A percentile compares a stretch with the other conserved stretches of the same genome.
Evolutionary conservation across 805 yeast species (phyloP).

Genomic region (Jamesozyma piceae): DNA sequence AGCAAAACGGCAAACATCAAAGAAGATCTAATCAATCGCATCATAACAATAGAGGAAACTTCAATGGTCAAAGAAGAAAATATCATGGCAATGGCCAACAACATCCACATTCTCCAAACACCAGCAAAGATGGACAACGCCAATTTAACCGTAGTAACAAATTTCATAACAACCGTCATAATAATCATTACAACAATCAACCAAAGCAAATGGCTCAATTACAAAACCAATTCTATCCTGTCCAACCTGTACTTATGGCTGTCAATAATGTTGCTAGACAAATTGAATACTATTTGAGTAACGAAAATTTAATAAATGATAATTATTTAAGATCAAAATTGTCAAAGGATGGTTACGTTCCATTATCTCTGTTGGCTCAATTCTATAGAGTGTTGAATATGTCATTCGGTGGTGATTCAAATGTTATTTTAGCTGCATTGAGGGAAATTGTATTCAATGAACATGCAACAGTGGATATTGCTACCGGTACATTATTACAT

Average conservation of each 20-base stretch:
- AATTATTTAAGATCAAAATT: constrained; percentile 71
- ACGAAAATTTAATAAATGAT: constrained; percentile 82
- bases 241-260: constrained; percentile 22
- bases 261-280: constrained; percentile 39
- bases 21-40: constrained; percentile 1
- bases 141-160: constrained; percentile 6
- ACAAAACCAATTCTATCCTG: constrained; percentile 12
- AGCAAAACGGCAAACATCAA: constrained; percentile 1
- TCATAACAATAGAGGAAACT: background rate
- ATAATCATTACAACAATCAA: constrained; percentile 7
- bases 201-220: constrained; percentile 20
- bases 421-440: constrained; percentile 24
- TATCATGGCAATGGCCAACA: constrained; percentile 11
- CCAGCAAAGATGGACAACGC: constrained; percentile 3
- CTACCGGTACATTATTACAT: constrained; percentile 11
- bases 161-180: constrained; percentile 5
- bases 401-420: constrained; percentile 36
- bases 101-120: constrained; percentile 5
- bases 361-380: constrained; percentile 22
- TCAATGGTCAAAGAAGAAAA: constrained; percentile 17
- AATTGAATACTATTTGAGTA: constrained; percentile 82
- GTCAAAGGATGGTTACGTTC: constrained; percentile 26
- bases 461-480: constrained; percentile 24
- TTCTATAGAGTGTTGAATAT: constrained; percentile 38
- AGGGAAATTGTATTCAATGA: constrained; percentile 27